Evolutionary conservation across 768 basidiomycete species (phyloP).

Genomic region (Mycena rebaudengoi): DNA sequence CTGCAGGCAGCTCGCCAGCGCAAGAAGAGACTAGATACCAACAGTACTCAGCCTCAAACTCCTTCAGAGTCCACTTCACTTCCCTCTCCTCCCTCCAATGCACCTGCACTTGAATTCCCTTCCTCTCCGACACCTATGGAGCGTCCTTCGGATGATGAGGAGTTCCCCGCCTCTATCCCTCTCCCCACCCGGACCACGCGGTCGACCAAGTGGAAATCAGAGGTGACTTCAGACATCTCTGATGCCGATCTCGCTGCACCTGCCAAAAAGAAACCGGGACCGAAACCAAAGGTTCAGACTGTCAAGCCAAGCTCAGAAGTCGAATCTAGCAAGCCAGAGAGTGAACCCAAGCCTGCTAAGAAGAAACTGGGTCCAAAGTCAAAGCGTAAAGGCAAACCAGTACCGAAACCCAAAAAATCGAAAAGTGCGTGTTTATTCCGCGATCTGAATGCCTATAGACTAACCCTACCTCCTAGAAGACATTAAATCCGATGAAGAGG

Average conservation of each 20-base stretch:
- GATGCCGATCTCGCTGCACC: constrained; percentile 3
- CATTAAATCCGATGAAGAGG: background rate
- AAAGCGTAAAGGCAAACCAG: background rate
- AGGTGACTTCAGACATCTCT: constrained; percentile 4
- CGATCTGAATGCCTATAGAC: background rate
- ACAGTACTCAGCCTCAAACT: constrained; percentile 8
- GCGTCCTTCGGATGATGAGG: background rate
- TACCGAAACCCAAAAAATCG: background rate
- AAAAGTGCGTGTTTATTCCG: constrained; percentile 6
- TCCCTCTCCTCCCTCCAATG: background rate
- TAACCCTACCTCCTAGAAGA: background rate
- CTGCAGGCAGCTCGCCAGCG: constrained; percentile 1
- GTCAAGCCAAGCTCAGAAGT: background rate
- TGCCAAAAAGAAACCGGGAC: constrained; percentile 5
- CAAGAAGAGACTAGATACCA: constrained; percentile 3
- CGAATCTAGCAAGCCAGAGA: background rate
- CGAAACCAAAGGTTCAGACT: background rate
- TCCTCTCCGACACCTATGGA: background rate
- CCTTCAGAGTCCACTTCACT: background rate
- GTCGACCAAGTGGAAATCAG: constrained; percentile 1
- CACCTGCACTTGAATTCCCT: background rate
- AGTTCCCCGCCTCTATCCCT: background rate
- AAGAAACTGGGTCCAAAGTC: constrained; percentile 4
- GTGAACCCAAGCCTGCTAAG: background rate
- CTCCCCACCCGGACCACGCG: background rate